Evolutionary conservation across 2,329 filamentous ascomycete species (phyloP), one percentile per base, ranked within the genome.

Genomic region (Leptodontidium sp.): DNA sequence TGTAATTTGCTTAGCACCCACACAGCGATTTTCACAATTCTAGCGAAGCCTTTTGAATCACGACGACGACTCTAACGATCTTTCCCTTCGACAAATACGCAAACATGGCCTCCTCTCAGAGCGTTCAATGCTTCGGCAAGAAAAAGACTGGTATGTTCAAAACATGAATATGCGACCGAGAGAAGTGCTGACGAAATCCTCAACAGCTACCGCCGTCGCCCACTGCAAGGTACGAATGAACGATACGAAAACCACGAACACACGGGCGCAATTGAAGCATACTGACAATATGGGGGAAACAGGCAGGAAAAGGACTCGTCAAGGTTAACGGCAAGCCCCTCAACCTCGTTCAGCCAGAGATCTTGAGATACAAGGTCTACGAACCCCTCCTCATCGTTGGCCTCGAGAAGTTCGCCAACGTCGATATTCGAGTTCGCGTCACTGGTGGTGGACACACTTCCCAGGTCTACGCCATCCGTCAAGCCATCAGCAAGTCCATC

Each of bases 321-420:
- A 97, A 97, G 89, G 96, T 98, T 86, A 99, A 98, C 89, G 96
- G 96, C 86, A 93, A 93, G 84, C 96, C 96, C 81, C 91, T 99
- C 80, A 87, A 88, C 81, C 93, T 98, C 80, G 92, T 97, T 80
- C 93, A 98, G 88, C 94, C 96, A 80, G 93, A 97, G 87, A 91
- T 97, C 85, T 90, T 99, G 81, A 92, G 96, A 84, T 98, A 97
- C 91, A 98, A 98, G 92, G 94, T 98, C 86, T 99, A 99, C 91
- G 96, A 99, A 87, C 96, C 96, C 79, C 87, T 99, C 84, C 91
- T 99, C 80, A 93, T 99, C 82, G 90, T 98, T 82, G 96, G 96
- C 78, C 90, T 97, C 80, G 96, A 99, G 87, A 98, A 97, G 87
- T 97, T 97, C 87, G 90, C 93, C 81, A 88, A 92, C 81, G 93